Percentiles rank a stretch among this genome's conserved stretches.
phyloP scores from a whole-genome alignment of 352 stramenopile genomes.

The Peronospora destructor region DNA sequence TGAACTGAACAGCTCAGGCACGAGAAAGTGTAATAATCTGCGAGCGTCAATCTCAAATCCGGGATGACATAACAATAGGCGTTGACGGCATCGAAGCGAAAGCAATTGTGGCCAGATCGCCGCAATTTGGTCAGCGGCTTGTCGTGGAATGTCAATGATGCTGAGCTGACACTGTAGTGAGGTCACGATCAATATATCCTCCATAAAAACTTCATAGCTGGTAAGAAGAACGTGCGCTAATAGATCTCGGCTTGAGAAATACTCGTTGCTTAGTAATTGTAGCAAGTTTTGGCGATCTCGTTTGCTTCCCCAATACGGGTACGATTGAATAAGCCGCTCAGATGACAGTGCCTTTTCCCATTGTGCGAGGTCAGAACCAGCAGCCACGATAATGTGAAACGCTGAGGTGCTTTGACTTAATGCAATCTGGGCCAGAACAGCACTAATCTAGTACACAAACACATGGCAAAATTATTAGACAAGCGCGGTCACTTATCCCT shows the following conservation, averaged over 20 bases:
- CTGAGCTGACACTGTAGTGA: constrained; percentile 41
- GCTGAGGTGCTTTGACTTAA: constrained; percentile 24
- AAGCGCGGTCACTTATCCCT: not conserved
- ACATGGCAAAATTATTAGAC: constrained; percentile 4
- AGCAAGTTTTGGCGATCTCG: constrained; percentile 36
- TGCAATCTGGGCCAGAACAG: constrained; percentile 27
- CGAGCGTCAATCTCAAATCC: constrained; percentile 38
- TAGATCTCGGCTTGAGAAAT: constrained; percentile 22
- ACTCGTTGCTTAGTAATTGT: constrained; percentile 33
- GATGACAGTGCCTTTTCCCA: constrained; percentile 38
- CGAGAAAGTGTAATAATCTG: constrained; percentile 57
- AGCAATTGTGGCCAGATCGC: constrained; percentile 47
- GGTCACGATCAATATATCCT: constrained; percentile 36
- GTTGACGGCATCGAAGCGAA: constrained; percentile 55
- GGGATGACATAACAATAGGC: constrained; percentile 42
- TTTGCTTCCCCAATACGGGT: constrained; percentile 50
- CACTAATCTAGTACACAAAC: constrained; percentile 25
- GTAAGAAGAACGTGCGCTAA: constrained; percentile 46
- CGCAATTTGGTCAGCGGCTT: constrained; percentile 20
- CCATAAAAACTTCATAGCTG: constrained; percentile 49
- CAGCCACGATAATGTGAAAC: constrained; percentile 44
- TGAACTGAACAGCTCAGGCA: constrained; percentile 59
- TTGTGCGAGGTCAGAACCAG: constrained; percentile 25
- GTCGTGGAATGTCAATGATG: constrained; percentile 38
- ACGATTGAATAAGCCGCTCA: constrained; percentile 25